phyloP scores from a whole-genome alignment of 1,139 yeast genomes.

The Scheffersomyces parashehatae region DNA sequence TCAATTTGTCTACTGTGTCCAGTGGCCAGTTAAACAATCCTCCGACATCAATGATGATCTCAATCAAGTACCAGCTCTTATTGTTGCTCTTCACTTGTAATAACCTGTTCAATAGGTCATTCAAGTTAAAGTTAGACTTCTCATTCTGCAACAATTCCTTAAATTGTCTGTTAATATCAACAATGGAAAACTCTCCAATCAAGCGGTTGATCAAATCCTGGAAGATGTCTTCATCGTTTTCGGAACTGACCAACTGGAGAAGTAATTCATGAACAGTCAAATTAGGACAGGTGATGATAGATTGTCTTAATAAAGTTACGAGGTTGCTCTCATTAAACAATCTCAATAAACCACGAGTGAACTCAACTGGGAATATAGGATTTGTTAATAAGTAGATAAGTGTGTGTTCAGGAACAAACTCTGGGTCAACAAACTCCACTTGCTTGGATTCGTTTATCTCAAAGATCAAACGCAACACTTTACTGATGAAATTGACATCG shows the following conservation, averaged over 20 bases:
- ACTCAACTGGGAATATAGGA: constrained; percentile 73
- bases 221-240: constrained; percentile 53
- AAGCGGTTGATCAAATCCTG: constrained; percentile 68
- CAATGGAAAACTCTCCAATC: constrained; percentile 56
- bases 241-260: constrained; percentile 33
- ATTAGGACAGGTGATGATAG: constrained; percentile 75
- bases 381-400: constrained; percentile 79
- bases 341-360: constrained; percentile 54
- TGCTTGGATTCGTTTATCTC: constrained; percentile 14
- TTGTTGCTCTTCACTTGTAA: constrained; percentile 25
- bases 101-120: constrained; percentile 38
- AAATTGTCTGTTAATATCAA: constrained; percentile 43
- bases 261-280: constrained; percentile 65
- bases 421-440: constrained; percentile 20
- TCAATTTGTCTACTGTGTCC: constrained; percentile 46
- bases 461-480: constrained; percentile 49
- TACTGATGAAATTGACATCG: constrained; percentile 57
- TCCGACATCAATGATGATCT: constrained; percentile 68
- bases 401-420: constrained; percentile 56
- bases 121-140: constrained; percentile 33
- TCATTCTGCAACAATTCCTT: constrained; percentile 19
- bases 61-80: constrained; percentile 60
- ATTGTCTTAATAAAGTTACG: constrained; percentile 74
- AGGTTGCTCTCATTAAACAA: constrained; percentile 41
- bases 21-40: constrained; percentile 68